Percentiles rank a stretch among this genome's conserved stretches.
phyloP scores from a whole-genome alignment of 202 grass and related monocot genomes.

The Setaria italica region DNA sequence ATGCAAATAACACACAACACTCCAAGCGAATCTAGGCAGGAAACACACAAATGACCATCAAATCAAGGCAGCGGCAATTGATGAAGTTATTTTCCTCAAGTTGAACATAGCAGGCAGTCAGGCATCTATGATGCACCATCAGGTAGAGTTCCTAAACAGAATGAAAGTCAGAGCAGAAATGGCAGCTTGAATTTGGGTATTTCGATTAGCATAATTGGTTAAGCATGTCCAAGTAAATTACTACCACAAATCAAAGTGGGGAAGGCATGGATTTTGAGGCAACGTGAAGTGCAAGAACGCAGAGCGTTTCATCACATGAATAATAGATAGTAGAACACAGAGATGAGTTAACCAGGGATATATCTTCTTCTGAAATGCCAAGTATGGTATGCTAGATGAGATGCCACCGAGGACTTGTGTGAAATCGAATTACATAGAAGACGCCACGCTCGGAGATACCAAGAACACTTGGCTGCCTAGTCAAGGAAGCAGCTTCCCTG shows the following conservation, averaged over 20 bases:
- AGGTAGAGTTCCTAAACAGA: background rate
- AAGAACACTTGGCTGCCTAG: background rate
- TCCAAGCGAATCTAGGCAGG: background rate
- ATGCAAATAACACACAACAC: background rate
- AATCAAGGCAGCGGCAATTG: background rate
- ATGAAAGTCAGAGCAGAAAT: background rate
- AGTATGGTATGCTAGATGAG: too few relatives aligned
- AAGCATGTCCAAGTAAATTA: background rate
- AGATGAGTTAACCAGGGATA: too few relatives aligned
- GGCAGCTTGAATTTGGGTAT: background rate
- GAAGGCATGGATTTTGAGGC: too few relatives aligned
- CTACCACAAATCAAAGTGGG: too few relatives aligned
- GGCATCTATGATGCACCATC: background rate
- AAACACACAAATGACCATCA: background rate
- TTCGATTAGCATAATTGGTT: background rate
- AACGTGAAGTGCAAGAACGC: too few relatives aligned
- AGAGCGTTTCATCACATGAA: too few relatives aligned
- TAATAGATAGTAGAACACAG: too few relatives aligned
- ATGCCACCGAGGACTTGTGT: too few relatives aligned
- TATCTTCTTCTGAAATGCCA: too few relatives aligned
- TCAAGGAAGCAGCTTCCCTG: slow-evolving; percentile 5
- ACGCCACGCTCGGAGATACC: background rate
- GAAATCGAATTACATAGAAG: too few relatives aligned
- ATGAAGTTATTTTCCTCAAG: background rate
- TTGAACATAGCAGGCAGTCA: background rate